Base-by-base conservation (phyloP, 306 rosid genomes). In the Sicyos edulis region DNA sequence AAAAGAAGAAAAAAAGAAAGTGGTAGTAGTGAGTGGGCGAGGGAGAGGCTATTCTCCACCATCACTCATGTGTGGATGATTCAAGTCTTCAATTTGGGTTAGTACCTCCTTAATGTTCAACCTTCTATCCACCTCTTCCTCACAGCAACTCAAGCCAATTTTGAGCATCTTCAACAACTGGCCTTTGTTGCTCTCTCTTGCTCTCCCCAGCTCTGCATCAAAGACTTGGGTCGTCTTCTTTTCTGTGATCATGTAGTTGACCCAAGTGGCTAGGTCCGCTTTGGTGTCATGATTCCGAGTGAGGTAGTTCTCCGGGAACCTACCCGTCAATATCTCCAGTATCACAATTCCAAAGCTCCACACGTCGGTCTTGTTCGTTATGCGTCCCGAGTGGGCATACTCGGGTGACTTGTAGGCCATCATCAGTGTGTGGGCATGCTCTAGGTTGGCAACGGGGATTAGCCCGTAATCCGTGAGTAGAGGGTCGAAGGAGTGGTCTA, bases 321-420 rank as follows among this genome's bases (percentile, higher is more conserved):
- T 87, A 0, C 99, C 96, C 0, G 95, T 95, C 51, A 95, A 74
- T 58, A 89, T 84, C 85, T 90, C 98, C 14, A 93, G 55, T 56
- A 93, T 90, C 7, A 93, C 71, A n/a, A 93, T 80, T 16, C 98
- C 98, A 6, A 90, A 73, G 65, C 97, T 84, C 97, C 97, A 93
- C 2, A 90, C 81, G 2, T 93, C 98, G 0, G 96, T 90, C 80
- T 89, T 90, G 87, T 83, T 90, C 0, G 97, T 90, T 11, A 93
- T 84, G 61, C 89, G 89, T 3, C 92, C 89, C 10, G 76, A 82
- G 50, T 83, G 87, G n/a, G 92, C 91, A 45, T 80, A 85, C 77
- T 93, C 97, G 0, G 97, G 98, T 6, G 97, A 93, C 68, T 88
- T 93, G 88, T 90, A 93, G 6, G 97, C 97, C 92, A 88, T 86